phyloP scores from a whole-genome alignment of 2,329 filamentous ascomycete genomes.

The Tothia fuscella region DNA sequence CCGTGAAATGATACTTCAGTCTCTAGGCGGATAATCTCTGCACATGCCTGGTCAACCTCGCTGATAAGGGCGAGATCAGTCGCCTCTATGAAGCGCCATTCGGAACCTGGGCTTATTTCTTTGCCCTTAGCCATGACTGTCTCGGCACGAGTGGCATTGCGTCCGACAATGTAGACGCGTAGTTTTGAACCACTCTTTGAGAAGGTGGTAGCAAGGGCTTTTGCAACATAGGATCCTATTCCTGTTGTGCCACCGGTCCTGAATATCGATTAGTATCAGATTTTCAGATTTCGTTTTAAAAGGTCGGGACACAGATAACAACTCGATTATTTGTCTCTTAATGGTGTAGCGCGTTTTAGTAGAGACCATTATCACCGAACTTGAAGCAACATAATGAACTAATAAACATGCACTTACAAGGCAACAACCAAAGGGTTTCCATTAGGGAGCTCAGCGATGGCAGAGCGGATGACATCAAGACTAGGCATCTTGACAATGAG shows the following conservation, averaged over 20 bases:
- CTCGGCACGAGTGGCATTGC: conserved; percentile 18
- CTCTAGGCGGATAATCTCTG: conserved; percentile 20
- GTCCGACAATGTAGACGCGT: conserved; percentile 23
- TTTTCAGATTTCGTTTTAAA: too few relatives aligned
- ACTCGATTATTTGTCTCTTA: too few relatives aligned
- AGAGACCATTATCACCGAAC: too few relatives aligned
- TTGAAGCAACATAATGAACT: too few relatives aligned
- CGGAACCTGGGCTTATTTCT: conserved; percentile 19
- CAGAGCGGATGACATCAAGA: conserved; percentile 13
- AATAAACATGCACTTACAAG: too few relatives aligned
- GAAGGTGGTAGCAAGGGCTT: conserved; percentile 15
- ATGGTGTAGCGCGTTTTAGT: too few relatives aligned
- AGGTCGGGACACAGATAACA: too few relatives aligned
- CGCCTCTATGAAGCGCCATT: conserved; percentile 24
- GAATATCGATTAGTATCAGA: too few relatives aligned
- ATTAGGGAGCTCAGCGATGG: conserved; percentile 14
- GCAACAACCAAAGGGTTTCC: conserved; percentile 17
- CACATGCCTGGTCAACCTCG: conserved; percentile 24
- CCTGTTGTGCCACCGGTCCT: conserved; percentile 19
- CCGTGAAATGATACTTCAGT: conserved; percentile 14
- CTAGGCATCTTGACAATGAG: too few relatives aligned
- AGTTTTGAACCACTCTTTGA: conserved; percentile 17
- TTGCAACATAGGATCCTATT: conserved; percentile 19
- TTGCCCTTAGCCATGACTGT: conserved; percentile 19
- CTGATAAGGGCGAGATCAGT: conserved; percentile 21